Evolutionary conservation across 1,139 yeast genomes (phyloP).

Genomic region (Blastobotrys ciferrii): DNA sequence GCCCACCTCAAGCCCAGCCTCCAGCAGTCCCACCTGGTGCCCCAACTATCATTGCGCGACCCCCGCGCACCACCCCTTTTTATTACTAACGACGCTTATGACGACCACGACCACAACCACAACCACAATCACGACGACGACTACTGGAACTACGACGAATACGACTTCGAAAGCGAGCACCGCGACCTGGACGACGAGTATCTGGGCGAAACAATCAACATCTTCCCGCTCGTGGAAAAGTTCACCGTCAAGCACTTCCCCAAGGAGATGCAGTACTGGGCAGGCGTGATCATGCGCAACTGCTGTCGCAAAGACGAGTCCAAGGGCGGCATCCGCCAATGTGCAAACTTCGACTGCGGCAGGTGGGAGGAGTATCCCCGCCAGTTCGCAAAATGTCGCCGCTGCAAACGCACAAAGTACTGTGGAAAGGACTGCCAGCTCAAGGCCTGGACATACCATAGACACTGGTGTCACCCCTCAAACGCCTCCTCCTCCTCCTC

Average conservation of each 20-base stretch:
- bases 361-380: constrained; percentile 89
- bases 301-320: constrained; percentile 88
- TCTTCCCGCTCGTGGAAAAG: constrained; percentile 88
- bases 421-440: constrained; percentile 92
- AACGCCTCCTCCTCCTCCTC: constrained; percentile 12
- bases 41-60: constrained; percentile 40
- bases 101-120: constrained; percentile 5
- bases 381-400: constrained; percentile 90
- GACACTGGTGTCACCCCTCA: constrained; percentile 83
- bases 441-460: constrained; percentile 87
- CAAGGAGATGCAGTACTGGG: constrained; percentile 90
- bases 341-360: constrained; percentile 94
- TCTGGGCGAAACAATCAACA: constrained; percentile 54
- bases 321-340: constrained; percentile 88
- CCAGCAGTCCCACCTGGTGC: constrained; percentile 66
- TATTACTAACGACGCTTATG: constrained; percentile 1
- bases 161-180: constrained; percentile 45
- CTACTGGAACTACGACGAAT: constrained; percentile 56
- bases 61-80: constrained; percentile 25
- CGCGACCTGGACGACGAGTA: constrained; percentile 47
- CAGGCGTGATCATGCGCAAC: constrained; percentile 94
- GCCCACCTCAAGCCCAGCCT: constrained; percentile 72
- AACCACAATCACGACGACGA: constrained; percentile 24
- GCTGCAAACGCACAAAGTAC: constrained; percentile 92
- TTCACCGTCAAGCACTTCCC: constrained; percentile 70